Evolutionary conservation across 2,329 filamentous ascomycete genomes (phyloP), one percentile per base, ranked within the genome.

Genomic region (Neonectria magnoliae): DNA sequence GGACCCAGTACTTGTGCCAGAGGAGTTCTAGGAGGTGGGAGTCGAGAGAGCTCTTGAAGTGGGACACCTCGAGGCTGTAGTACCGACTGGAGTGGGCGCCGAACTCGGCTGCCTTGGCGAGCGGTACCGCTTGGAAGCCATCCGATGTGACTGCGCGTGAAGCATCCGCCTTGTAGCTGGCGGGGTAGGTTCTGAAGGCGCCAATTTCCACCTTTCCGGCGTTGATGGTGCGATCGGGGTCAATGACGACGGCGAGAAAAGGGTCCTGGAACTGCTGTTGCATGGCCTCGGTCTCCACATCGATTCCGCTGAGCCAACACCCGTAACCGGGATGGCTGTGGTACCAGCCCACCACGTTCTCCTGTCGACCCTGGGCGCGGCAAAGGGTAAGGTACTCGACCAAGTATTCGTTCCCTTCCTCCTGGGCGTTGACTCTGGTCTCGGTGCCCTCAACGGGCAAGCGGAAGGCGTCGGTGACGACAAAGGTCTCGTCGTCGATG

Each of bases 1-100:
- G 93, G 36, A 98, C 94, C 96, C 94, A 97, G 84, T 99, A 99
- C 80, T 98, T 98, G 83, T 98, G 97, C 96, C 96, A 98, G 31
- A 99, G 84, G 56, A 93, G 87, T 75, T 97, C 93, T 5, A 99
- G 85, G 25, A 99, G 85, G 73, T 94, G 91, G 2, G 90, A 87
- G 80, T 99, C 96, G 29, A 99, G 90, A 0, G 92, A 91, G 68
- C 93, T 96, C 82, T 98, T 98, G 86, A 93, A 99, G 80, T 97
- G 93, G 33, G 93, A 93, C 14, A 98, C 92, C 66, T 97, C 92
- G 6, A 99, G 87, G 14, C 91, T 86, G 80, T 99, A 99, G 83
- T 99, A 99, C 60, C 92, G 90, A 77, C 88, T 92, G 14, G 92
- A 90, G 77, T 99, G 95, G 1, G 94, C 94, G 66, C 96, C 96